Evolutionary conservation across 805 yeast species (phyloP).

Genomic region (Cephaloascus albidus): DNA sequence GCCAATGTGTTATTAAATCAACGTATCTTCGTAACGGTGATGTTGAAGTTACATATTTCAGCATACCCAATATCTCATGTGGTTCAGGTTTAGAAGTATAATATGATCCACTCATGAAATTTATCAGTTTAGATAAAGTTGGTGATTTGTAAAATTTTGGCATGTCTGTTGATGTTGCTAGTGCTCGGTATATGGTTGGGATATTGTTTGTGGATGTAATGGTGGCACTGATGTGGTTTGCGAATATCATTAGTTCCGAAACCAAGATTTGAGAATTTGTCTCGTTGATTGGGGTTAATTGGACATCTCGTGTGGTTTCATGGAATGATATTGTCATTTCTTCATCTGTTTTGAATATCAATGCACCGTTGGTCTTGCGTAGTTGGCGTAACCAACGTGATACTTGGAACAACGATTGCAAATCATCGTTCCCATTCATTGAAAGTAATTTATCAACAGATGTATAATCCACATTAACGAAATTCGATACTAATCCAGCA

Average conservation of each 20-base stretch:
- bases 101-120: slow-evolving; percentile 44
- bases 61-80: slow-evolving; percentile 60
- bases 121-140: slow-evolving; percentile 28
- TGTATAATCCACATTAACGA: slow-evolving; percentile 50
- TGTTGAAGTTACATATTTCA: slow-evolving; percentile 63
- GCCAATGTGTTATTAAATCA: slow-evolving; percentile 78
- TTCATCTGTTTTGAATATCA: slow-evolving; percentile 14
- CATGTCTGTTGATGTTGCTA: no score
- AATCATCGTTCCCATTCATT: slow-evolving; percentile 15
- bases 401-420: slow-evolving; percentile 21
- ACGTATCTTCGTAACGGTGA: slow-evolving; percentile 83
- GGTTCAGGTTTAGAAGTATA: slow-evolving; percentile 31
- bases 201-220: slow-evolving; percentile 32
- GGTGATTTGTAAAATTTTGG: slow-evolving; percentile 9
- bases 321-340: no score
- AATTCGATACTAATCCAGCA: slow-evolving; percentile 33
- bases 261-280: slow-evolving; percentile 54
- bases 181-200: slow-evolving; percentile 42
- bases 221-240: slow-evolving; percentile 53
- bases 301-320: no score
- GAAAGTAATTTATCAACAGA: slow-evolving; percentile 35
- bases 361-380: slow-evolving; percentile 29
- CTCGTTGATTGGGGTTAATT: slow-evolving; percentile 6
- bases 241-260: slow-evolving; percentile 75
- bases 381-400: slow-evolving; percentile 13